Percentiles rank a stretch among this genome's conserved stretches.
Evolutionary conservation across 768 basidiomycete species (phyloP).

Genomic region (Leccinum pellstonianum): DNA sequence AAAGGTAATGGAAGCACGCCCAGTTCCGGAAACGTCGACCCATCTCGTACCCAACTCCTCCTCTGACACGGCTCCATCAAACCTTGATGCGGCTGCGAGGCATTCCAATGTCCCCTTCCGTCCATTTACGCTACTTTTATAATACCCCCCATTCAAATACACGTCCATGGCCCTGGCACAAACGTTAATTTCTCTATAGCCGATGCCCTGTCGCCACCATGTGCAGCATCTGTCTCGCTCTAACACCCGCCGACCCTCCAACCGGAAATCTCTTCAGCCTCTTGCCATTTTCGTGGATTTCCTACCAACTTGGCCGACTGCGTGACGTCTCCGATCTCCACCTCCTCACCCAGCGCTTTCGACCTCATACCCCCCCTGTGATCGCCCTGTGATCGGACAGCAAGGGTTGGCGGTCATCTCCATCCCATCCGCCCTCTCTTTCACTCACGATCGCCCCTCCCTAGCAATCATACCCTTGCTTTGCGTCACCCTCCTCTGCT

Average conservation of each 20-base stretch:
- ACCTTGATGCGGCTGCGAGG: conserved; percentile 25
- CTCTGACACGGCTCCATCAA: conserved; percentile 20
- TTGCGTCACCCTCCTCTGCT: background rate
- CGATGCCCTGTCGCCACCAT: conserved; percentile 10
- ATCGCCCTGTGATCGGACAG: background rate
- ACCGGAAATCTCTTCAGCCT: conserved; percentile 1
- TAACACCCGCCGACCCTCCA: background rate
- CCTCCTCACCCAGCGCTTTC: background rate
- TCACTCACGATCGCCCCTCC: background rate
- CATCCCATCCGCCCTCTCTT: background rate
- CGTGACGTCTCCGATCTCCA: conserved; percentile 8
- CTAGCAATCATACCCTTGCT: background rate
- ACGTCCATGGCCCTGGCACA: background rate
- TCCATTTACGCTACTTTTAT: conserved; percentile 10
- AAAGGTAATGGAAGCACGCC: conserved; percentile 19
- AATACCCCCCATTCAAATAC: conserved; percentile 6
- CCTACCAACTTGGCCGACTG: background rate
- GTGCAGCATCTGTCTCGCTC: conserved; percentile 5
- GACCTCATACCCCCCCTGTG: background rate
- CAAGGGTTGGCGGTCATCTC: background rate
- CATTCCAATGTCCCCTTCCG: conserved; percentile 1
- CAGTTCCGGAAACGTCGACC: conserved; percentile 4
- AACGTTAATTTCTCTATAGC: conserved; percentile 22
- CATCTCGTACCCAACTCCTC: background rate
- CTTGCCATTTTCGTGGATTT: conserved; percentile 1